Percentiles rank a stretch among this genome's conserved stretches.
Evolutionary conservation across 805 yeast species (phyloP).

Genomic region (Ogataea degrootiae): DNA sequence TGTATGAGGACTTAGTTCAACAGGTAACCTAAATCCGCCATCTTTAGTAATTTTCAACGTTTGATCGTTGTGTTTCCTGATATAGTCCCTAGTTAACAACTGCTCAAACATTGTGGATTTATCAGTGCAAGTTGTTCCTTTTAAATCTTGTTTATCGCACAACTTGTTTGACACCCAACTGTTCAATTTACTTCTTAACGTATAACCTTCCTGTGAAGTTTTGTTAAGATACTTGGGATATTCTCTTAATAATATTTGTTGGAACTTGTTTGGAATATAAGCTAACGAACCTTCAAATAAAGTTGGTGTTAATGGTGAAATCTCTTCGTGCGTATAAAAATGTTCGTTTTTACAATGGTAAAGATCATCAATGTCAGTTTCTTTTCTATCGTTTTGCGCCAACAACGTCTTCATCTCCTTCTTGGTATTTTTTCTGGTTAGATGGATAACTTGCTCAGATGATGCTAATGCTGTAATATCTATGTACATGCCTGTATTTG

Average conservation of each 20-base stretch:
- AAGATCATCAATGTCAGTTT: constrained; percentile 11
- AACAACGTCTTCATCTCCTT: constrained; percentile 15
- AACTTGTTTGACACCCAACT: constrained; percentile 22
- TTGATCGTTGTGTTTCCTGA: constrained; percentile 26
- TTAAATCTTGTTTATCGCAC: constrained; percentile 18
- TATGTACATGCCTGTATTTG: constrained; percentile 42
- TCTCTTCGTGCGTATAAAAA: constrained; percentile 42
- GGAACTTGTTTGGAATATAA: constrained; percentile 39
- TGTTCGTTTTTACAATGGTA: constrained; percentile 55
- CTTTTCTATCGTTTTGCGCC: constrained; percentile 10
- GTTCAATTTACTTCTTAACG: constrained; percentile 18
- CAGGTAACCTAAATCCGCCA: constrained; percentile 1
- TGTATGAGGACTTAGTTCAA: background rate
- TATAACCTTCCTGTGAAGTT: constrained; percentile 14
- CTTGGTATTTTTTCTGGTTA: constrained; percentile 3
- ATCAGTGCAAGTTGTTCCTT: constrained; percentile 27
- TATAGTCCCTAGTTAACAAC: constrained; percentile 23
- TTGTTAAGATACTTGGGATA: constrained; percentile 26
- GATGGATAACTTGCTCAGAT: constrained; percentile 7
- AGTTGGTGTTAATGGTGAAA: constrained; percentile 50
- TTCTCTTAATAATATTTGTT: constrained; percentile 34
- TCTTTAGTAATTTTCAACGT: constrained; percentile 16
- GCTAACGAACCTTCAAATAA: constrained; percentile 54
- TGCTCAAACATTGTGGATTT: constrained; percentile 24
- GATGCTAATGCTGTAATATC: constrained; percentile 38